Evolutionary conservation across 352 stramenopile species (phyloP), one percentile per base, ranked within the genome.

Genomic region (Pythium insidiosum): DNA sequence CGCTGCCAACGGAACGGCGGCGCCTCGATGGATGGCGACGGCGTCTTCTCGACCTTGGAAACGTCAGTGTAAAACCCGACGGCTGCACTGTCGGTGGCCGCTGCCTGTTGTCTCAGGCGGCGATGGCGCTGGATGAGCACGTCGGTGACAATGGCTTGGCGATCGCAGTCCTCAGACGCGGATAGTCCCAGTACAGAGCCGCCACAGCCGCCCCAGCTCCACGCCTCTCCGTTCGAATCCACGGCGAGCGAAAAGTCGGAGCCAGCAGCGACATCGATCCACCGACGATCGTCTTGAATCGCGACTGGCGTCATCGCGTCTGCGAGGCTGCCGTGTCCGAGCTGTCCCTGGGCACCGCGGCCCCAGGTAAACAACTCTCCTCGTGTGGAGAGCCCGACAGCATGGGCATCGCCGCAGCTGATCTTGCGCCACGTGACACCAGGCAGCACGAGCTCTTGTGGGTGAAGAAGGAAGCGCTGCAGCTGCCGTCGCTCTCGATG

Each of bases 201-300:
- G 1, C 70, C 75, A 40, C 57, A 75, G 0, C 63, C 73, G 1
- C 86, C 86, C 86, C 88, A 97, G 1, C 72, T 72, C 62, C 83
- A 94, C 26, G 95, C 66, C 16, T 66, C 47, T 0, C 84, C 88
- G 10, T 70, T 43, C 3, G 36, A 45, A 13, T 84, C 73, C 6
- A 95, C 58, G 12, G 74, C 80, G 57, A 96, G 63, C 22, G 65
- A 79, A 64, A 84, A 95, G 40, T 88, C 83, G 23, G 78, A 63
- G 3, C 86, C 86, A 1, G 70, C 73, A 18, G 68, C 66, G 25
- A 88, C 62, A 18, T 83, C 70, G 6, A 38, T 38, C 67, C 65
- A 85, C 13, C 13, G 18, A 7, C 36, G 36, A n/a, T 10, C 12
- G 15, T 29, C 6, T 24, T 25, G 12, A 11, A 43, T 7, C 12